phyloP scores from a whole-genome alignment of 495 filamentous ascomycete species.

The Aspergillus avenaceus region DNA sequence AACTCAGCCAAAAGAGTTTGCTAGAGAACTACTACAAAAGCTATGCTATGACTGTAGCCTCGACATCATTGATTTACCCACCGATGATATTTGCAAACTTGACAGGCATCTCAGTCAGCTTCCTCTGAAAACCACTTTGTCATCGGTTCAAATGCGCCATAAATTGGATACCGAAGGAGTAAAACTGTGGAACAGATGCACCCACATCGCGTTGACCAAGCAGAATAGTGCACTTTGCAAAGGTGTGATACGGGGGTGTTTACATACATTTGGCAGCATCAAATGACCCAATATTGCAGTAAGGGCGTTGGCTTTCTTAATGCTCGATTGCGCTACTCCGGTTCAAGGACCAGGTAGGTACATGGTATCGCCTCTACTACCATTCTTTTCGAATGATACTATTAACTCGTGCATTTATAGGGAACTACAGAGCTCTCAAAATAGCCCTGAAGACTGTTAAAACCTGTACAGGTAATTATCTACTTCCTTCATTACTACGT shows the following conservation, averaged over 20 bases:
- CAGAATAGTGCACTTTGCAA: slow-evolving; percentile 6
- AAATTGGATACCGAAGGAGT: slow-evolving; percentile 34
- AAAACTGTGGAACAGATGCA: slow-evolving; percentile 30
- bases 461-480: slow-evolving; percentile 58
- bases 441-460: slow-evolving; percentile 62
- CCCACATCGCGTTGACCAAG: neutral
- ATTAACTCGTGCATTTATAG: no score
- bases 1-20: slow-evolving; percentile 6
- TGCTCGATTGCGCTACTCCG: slow-evolving; percentile 60
- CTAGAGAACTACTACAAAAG: slow-evolving; percentile 20
- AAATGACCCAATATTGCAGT: slow-evolving; percentile 19
- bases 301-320: slow-evolving; percentile 63
- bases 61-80: neutral
- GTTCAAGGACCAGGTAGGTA: slow-evolving; percentile 19
- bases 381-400: slow-evolving; percentile 13
- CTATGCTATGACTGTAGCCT: neutral
- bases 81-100: slow-evolving; percentile 1
- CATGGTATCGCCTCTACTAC: no score
- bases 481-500: neutral
- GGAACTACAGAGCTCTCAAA: slow-evolving; percentile 56
- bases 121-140: slow-evolving; percentile 2
- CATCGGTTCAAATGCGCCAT: slow-evolving; percentile 7
- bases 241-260: slow-evolving; percentile 2
- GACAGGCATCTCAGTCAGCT: slow-evolving; percentile 8
- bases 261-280: neutral